Percentiles rank a stretch among this genome's conserved stretches.
These are phyloP conservation scores for Aegilops umbellulata DNA, from an alignment of 176 grass and related monocot genomes.

Conservation along the genomic window DNA sequence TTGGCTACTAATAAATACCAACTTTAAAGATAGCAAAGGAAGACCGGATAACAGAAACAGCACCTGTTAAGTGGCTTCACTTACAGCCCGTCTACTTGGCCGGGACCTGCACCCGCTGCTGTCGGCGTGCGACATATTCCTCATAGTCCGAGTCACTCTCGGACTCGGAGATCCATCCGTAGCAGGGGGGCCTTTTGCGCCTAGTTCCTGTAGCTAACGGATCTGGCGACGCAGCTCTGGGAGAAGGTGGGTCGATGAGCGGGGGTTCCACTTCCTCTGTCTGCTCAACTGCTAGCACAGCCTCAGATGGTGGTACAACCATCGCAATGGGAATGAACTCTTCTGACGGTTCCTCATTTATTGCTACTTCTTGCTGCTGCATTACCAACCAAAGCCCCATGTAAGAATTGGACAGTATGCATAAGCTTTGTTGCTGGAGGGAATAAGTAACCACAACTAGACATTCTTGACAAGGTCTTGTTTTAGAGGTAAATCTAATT, in stretches of 20 bases:
- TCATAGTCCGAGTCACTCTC: slow-evolving; percentile 7
- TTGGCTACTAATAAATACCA: too few relatives aligned
- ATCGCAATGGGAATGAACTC: not conserved
- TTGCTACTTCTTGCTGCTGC: not conserved
- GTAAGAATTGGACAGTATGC: slow-evolving; percentile 8
- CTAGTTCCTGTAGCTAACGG: not conserved
- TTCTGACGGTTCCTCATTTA: not conserved
- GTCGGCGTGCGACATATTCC: not conserved
- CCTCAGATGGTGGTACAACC: not conserved
- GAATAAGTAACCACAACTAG: not conserved
- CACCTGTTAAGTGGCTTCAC: not conserved
- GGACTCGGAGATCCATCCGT: slow-evolving; percentile 30
- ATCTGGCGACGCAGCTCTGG: not conserved
- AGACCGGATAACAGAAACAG: not conserved
- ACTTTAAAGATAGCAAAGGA: not conserved
- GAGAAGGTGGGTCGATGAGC: not conserved
- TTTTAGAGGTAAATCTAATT: not conserved
- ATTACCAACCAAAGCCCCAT: not conserved
- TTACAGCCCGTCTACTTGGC: slow-evolving; percentile 6
- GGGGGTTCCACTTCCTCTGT: not conserved
- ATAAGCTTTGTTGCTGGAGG: not conserved
- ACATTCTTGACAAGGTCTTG: not conserved
- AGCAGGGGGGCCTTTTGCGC: not conserved
- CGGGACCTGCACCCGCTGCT: not conserved
- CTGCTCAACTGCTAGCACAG: not conserved